These are phyloP conservation scores for Cardamine resedifolia DNA, from an alignment of 345 rosid species.

Conservation along the genomic window DNA sequence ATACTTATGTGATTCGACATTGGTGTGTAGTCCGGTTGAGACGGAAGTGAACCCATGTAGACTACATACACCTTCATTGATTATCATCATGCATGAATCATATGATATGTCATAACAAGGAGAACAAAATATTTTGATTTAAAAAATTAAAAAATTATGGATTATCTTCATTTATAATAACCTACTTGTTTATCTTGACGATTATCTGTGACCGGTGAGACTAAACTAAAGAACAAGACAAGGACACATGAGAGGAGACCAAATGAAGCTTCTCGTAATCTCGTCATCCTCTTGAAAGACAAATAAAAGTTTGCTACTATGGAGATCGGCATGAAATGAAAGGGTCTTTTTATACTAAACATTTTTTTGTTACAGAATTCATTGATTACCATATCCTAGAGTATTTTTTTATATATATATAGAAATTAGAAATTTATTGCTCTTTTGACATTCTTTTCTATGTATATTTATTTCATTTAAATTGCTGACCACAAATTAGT, in stretches of 20 bases:
- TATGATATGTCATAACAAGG: neutral
- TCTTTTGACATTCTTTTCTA: neutral
- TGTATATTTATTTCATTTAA: neutral
- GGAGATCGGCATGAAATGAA: neutral
- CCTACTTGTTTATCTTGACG: conserved; percentile 12
- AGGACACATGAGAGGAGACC: neutral
- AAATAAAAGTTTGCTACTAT: neutral
- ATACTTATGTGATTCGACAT: conserved; percentile 35
- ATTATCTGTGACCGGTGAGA: conserved; percentile 10
- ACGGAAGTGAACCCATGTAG: conserved; percentile 47
- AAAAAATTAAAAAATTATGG: neutral
- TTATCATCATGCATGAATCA: neutral
- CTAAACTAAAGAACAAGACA: conserved; percentile 12
- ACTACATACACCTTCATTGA: conserved; percentile 41
- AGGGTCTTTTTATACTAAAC: neutral
- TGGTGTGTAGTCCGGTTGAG: conserved; percentile 27
- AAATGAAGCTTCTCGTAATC: neutral
- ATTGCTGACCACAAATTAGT: neutral
- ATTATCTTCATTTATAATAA: neutral
- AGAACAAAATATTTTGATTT: neutral
- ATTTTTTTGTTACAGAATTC: neutral
- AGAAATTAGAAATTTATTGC: neutral
- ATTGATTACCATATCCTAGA: neutral
- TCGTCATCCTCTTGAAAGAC: neutral
- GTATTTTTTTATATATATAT: neutral